Percentiles rank a stretch among this genome's conserved stretches.
Conservation (phyloP, 495 filamentous ascomycete genomes). For the Cetradonia linearis region DNA sequence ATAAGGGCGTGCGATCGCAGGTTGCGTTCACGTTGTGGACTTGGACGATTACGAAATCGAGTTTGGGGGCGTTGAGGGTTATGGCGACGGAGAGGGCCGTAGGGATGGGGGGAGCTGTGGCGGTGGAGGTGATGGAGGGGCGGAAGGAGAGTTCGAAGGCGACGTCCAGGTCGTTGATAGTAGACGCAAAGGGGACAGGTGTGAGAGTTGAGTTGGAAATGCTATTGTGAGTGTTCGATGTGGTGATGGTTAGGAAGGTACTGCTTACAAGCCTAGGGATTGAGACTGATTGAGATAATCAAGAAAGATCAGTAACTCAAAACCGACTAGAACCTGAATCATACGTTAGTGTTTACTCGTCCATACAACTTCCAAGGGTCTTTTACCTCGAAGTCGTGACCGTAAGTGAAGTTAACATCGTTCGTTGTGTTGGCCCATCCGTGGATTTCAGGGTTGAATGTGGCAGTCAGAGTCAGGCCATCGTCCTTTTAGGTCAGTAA, state of each 20-base stretch:
- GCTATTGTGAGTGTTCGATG: background rate
- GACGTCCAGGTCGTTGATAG: conserved; percentile 7
- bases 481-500: background rate
- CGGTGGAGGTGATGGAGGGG: conserved; percentile 10
- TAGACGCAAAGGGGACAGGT: background rate
- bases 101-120: background rate
- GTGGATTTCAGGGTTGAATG: conserved; percentile 5
- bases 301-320: conserved; percentile 4
- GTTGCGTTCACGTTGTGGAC: conserved; percentile 11
- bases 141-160: conserved; percentile 9
- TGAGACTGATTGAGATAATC: conserved; percentile 2
- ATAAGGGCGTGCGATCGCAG: conserved; percentile 2
- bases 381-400: conserved; percentile 13
- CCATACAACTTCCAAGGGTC: background rate
- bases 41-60: conserved; percentile 2
- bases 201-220: conserved; percentile 10
- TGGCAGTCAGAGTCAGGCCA: background rate
- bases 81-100: background rate
- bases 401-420: conserved; percentile 14
- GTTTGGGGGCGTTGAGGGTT: conserved; percentile 8
- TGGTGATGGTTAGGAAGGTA: background rate
- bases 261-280: conserved; percentile 15
- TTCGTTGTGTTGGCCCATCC: conserved; percentile 6
- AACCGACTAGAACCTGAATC: conserved; percentile 4
- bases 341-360: background rate